Evolutionary conservation across 2,329 filamentous ascomycete genomes (phyloP).

Genomic region (Orbilia oligospora): DNA sequence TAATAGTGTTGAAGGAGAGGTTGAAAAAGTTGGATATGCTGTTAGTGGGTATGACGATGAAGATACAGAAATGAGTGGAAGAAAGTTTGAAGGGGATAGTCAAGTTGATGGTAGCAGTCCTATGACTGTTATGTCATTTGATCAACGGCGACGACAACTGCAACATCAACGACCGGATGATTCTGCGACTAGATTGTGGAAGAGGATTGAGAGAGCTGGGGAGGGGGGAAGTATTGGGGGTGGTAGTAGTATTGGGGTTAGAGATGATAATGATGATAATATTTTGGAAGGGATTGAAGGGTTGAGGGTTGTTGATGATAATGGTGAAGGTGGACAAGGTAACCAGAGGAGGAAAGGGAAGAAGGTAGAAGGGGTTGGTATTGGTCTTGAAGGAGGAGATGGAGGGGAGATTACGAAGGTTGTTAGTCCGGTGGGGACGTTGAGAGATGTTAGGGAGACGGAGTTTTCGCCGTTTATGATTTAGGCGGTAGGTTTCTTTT

Average conservation of each 20-base stretch:
- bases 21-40: not conserved
- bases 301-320: not conserved
- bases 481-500: not conserved
- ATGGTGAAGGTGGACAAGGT: too few species aligned
- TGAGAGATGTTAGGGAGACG: constrained; percentile 11
- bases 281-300: not conserved
- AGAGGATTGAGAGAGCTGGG: constrained; percentile 36
- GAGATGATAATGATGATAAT: not conserved
- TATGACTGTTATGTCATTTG: constrained; percentile 25
- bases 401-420: not conserved
- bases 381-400: not conserved
- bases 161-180: constrained; percentile 20
- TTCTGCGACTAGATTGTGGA: constrained; percentile 41
- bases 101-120: constrained; percentile 33
- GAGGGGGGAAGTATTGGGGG: constrained; percentile 36
- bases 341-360: constrained; percentile 11
- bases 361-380: constrained; percentile 2
- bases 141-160: not conserved
- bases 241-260: not conserved
- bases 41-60: constrained; percentile 6
- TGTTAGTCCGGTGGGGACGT: constrained; percentile 6
- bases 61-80: constrained; percentile 1
- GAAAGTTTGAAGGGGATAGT: constrained; percentile 19
- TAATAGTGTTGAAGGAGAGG: constrained; percentile 14
- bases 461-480: constrained; percentile 25